A percentile compares a stretch with the other conserved stretches of the same genome.
Evolutionary conservation across 768 basidiomycete species (phyloP).

Genomic region (Pulveroboletus sp.): DNA sequence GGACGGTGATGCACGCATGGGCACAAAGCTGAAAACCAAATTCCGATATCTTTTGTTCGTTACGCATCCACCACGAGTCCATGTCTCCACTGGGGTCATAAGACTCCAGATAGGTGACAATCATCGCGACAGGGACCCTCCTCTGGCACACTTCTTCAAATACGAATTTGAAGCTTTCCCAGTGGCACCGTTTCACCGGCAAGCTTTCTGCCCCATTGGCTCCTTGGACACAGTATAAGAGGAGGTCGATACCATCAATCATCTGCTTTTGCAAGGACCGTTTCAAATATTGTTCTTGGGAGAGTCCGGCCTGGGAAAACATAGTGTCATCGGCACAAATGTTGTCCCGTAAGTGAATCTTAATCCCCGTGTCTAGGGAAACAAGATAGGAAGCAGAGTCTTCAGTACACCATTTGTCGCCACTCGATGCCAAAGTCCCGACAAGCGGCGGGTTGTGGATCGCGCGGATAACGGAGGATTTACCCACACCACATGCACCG

Average conservation of each 20-base stretch:
- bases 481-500: slow-evolving; percentile 33
- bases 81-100: slow-evolving; percentile 24
- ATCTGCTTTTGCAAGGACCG: slow-evolving; percentile 26
- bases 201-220: slow-evolving; percentile 7
- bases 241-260: slow-evolving; percentile 23
- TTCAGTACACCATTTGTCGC: slow-evolving; percentile 29
- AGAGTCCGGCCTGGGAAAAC: slow-evolving; percentile 18
- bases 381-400: slow-evolving; percentile 15
- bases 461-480: slow-evolving; percentile 41
- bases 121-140: slow-evolving; percentile 22
- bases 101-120: slow-evolving; percentile 29
- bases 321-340: slow-evolving; percentile 32
- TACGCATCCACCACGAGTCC: slow-evolving; percentile 36
- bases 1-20: slow-evolving; percentile 36
- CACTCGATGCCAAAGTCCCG: slow-evolving; percentile 19
- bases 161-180: slow-evolving; percentile 22
- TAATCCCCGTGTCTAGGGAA: slow-evolving; percentile 12
- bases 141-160: slow-evolving; percentile 24
- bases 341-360: slow-evolving; percentile 33
- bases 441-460: slow-evolving; percentile 26
- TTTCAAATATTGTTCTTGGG: slow-evolving; percentile 19
- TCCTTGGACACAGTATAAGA: slow-evolving; percentile 29
- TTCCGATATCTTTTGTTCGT: slow-evolving; percentile 21
- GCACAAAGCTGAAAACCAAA: slow-evolving; percentile 33
- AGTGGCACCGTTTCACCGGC: slow-evolving; percentile 14